Evolutionary conservation across 2,329 filamentous ascomycete species (phyloP), one percentile per base, ranked within the genome.

Genomic region (Rutstroemia sp.): DNA sequence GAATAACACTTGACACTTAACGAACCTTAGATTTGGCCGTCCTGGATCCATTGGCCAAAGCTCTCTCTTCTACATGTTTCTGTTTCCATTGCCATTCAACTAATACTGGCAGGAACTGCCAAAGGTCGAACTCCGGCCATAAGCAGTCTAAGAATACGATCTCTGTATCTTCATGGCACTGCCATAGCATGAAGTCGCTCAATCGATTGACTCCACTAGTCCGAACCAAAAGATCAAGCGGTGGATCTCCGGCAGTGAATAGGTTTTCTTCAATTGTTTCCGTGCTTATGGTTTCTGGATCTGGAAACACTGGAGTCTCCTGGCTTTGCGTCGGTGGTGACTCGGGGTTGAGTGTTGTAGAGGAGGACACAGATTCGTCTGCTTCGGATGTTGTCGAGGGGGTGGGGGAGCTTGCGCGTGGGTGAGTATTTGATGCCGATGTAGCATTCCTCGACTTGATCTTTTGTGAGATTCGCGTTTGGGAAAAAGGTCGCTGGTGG

Each of bases 121-220:
- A 92, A 4, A 99, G 78, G 69, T 95, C 91, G 65, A 99, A 96
- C 61, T 96, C 90, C 2, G 94, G 94, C 94, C 94, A 99, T 60
- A 96, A 77, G 62, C 89, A 94, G 65, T 95, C 82, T 56, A 96
- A 74, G 69, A 97, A 99, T 58, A 95, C 89, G 61, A 99, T 87
- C 58, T 95, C 88, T 0, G 94, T 96, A 61, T 92, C 79, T 68
- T 96, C 83, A 68, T 97, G 92, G 66, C 89, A 94, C 73, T 99
- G 94, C 94, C 94, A 99, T 36, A 99, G 83, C 92, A 99, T 94
- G 67, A 97, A 99, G 70, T 99, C 94, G 68, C 91, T 96, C 58
- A 99, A 76, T 49, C 94, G 82, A 71, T 92, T 87, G 14, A 99
- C 94, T 27, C 92, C 92, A 60, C 91, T 96, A 4, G 94, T 99